A percentile compares a stretch with the other conserved stretches of the same genome.
phyloP scores from a whole-genome alignment of 164 flowering plant genomes.

The Akebia trifoliata region DNA sequence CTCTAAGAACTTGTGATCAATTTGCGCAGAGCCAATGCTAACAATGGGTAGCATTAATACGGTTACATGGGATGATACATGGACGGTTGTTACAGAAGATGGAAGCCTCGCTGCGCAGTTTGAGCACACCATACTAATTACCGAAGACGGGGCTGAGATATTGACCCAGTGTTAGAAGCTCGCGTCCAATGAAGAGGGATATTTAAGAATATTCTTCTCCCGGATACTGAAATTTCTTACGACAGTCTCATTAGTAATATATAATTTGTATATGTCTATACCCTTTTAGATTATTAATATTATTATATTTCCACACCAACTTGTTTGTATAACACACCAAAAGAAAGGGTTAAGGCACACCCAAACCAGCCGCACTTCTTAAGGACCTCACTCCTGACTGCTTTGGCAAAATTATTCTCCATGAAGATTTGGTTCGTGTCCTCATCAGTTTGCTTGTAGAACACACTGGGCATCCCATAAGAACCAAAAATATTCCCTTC shows the following conservation, averaged over 20 bases:
- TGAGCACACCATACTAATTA: conserved; percentile 87
- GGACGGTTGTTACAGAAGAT: conserved; percentile 94
- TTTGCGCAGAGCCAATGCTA: conserved; percentile 85
- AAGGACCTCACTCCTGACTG: too few relatives aligned
- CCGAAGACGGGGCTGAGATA: conserved; percentile 81
- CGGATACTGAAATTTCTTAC: background rate
- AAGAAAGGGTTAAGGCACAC: too few relatives aligned
- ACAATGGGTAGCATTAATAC: conserved; percentile 79
- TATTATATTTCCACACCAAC: too few relatives aligned
- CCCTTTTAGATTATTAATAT: too few relatives aligned
- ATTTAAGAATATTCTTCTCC: background rate
- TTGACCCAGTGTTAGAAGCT: conserved; percentile 55
- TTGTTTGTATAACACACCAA: too few relatives aligned
- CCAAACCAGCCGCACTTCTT: too few relatives aligned
- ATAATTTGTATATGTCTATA: too few relatives aligned
- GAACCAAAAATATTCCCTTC: too few relatives aligned
- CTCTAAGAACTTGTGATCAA: background rate
- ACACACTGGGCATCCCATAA: too few relatives aligned
- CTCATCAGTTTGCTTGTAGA: too few relatives aligned
- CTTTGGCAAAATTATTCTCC: too few relatives aligned
- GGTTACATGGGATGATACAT: conserved; percentile 84
- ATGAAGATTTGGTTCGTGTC: too few relatives aligned
- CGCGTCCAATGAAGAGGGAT: background rate
- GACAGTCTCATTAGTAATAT: background rate
- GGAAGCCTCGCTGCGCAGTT: conserved; percentile 96